Base-by-base conservation (phyloP, 768 basidiomycete genomes). In the Boletus subcaerulescens region DNA sequence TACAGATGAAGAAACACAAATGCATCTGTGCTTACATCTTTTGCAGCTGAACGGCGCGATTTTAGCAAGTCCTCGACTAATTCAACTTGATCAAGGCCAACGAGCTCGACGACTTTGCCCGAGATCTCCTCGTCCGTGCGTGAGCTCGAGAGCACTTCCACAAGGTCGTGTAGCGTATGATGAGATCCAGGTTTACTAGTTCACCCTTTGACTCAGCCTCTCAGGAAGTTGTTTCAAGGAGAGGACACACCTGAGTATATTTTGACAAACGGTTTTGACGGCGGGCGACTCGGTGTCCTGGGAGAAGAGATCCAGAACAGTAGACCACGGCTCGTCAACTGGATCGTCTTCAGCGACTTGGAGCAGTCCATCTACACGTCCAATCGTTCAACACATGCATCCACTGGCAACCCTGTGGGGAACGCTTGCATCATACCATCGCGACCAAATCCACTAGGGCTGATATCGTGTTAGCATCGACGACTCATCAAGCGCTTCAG, bases 31-130 rank as follows among this genome's bases (percentile, higher is more conserved):
- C 74, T 60, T 59, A 88, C 89, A 68, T 85, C 74, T 60, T 74
- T 60, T 29, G 71, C 74, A 32, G 87, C 65, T 1, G 69, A 65
- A 8, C 60, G 57, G 20, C 94, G 83, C 31, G 83, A 76, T 17
- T 74, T 65, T 2, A 97, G 69, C 26, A 97, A 78, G 40, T 89
- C 81, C 72, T 80, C 81, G 9, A 88, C 83, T 33, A 93, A 73
- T 26, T 91, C 91, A 45, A 98, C 83, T 17, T 87, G 81, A 47
- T 96, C 90, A 66, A 86, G 91, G 3, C 94, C 96, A 45, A 95
- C 68, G 11, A 91, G 73, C 56, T 97, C 94, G 9, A 80, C 82
- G 11, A 98, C 68, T 60, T 91, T 87, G 26, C 74, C 81, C 26
- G 91, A 89, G 31, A 97, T 87, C 20, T 81, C 83, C 31, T 93